Conservation (phyloP, 805 yeast species). For the Cyberlindnera xishuangbannaensis region DNA sequence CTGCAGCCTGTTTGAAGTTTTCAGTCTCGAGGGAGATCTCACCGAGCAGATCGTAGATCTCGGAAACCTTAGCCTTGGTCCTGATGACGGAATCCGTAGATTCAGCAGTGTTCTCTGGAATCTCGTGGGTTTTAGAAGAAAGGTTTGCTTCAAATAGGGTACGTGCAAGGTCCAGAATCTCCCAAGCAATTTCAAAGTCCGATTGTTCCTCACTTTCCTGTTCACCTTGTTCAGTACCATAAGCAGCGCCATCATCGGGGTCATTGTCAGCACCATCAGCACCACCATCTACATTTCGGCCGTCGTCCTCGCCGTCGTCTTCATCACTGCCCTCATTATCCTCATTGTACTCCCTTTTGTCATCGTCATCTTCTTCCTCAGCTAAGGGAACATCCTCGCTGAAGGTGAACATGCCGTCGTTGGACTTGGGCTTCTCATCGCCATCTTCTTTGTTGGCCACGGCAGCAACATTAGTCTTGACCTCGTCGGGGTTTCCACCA, state of each 20-base stretch:
- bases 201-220: conserved; percentile 47
- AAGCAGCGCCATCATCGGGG: too few relatives aligned
- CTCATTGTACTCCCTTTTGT: conserved; percentile 9
- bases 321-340: conserved; percentile 18
- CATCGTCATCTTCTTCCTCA: conserved; percentile 26
- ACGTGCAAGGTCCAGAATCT: conserved; percentile 72
- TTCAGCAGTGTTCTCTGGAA: conserved; percentile 12
- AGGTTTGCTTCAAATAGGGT: conserved; percentile 43
- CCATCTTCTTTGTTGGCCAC: conserved; percentile 18
- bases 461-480: conserved; percentile 18
- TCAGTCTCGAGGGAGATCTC: conserved; percentile 89
- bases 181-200: conserved; percentile 89
- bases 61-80: conserved; percentile 53
- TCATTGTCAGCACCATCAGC: too few relatives aligned
- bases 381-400: conserved; percentile 34
- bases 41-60: conserved; percentile 74
- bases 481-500: conserved; percentile 41
- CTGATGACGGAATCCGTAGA: conserved; percentile 30
- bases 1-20: conserved; percentile 72
- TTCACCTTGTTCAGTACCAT: too few relatives aligned
- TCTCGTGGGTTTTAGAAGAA: conserved; percentile 17
- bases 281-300: conserved; percentile 12
- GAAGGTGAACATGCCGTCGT: conserved; percentile 28
- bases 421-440: conserved; percentile 23
- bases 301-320: conserved; percentile 25